A percentile compares a stretch with the other conserved stretches of the same genome.
phyloP scores from a whole-genome alignment of 192 early-diverging fungal genomes.

The Coemansia sp. region DNA sequence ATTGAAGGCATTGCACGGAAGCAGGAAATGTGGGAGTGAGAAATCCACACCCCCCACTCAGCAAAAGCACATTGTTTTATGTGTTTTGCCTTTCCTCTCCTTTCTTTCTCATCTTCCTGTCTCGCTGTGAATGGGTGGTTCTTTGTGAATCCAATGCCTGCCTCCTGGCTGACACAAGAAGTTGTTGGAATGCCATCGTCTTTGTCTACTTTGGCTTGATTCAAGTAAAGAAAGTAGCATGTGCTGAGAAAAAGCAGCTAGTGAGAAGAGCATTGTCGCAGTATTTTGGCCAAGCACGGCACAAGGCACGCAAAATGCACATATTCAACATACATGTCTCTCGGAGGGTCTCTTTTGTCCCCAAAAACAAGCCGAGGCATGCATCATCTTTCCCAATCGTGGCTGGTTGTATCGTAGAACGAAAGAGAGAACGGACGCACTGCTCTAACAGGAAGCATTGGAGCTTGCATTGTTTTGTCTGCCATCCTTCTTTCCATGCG shows the following conservation, averaged over 20 bases:
- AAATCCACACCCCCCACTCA: no score
- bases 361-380: neutral
- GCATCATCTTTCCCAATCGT: neutral
- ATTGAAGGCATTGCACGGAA: no score
- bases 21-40: no score
- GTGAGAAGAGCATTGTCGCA: neutral
- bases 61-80: no score
- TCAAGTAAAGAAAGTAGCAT: neutral
- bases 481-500: neutral
- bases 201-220: neutral
- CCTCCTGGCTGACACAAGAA: no score
- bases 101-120: no score
- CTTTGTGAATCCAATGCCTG: neutral
- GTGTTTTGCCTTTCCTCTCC: no score
- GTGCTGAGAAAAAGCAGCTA: neutral
- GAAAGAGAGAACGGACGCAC: neutral
- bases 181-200: no score
- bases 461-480: neutral
- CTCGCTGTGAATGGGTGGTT: slow-evolving; percentile 16
- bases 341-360: neutral
- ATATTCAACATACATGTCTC: neutral
- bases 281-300: neutral
- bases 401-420: neutral
- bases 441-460: neutral
- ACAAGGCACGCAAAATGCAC: neutral